phyloP scores from a whole-genome alignment of 805 yeast genomes.

The Wickerhamiella vanderwaltii region DNA sequence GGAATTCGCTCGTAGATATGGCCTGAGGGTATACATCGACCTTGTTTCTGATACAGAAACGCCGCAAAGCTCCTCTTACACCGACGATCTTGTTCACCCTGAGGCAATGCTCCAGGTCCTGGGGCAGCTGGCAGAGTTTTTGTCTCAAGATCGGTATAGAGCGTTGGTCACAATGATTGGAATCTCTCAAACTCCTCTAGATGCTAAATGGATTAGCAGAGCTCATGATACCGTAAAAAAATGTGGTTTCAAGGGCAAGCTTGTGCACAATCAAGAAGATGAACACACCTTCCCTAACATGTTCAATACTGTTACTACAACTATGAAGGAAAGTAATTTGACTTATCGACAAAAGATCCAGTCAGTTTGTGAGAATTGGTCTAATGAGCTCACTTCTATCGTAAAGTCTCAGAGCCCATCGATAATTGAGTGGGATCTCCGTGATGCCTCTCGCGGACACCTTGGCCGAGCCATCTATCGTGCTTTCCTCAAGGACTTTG shows the following conservation, averaged over 20 bases:
- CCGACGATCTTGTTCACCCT: no score
- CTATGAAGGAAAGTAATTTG: constrained; percentile 32
- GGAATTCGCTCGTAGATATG: constrained; percentile 51
- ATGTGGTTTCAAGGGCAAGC: constrained; percentile 42
- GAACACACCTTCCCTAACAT: no score
- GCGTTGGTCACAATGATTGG: constrained; percentile 52
- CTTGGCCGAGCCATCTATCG: constrained; percentile 45
- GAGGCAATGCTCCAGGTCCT: constrained; percentile 40
- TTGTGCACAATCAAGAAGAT: constrained; percentile 73
- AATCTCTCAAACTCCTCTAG: constrained; percentile 38
- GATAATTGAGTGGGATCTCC: constrained; percentile 19
- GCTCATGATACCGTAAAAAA: constrained; percentile 67
- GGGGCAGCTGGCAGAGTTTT: constrained; percentile 43
- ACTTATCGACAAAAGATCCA: constrained; percentile 72
- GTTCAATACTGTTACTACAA: background rate
- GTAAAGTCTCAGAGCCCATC: background rate
- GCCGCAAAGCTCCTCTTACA: no score
- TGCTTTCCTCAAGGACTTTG: constrained; percentile 45
- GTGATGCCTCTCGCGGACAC: constrained; percentile 29
- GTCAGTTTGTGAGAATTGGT: constrained; percentile 70
- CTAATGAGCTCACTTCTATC: constrained; percentile 24
- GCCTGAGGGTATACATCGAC: constrained; percentile 59
- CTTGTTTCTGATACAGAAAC: constrained; percentile 31
- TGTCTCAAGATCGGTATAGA: constrained; percentile 45
- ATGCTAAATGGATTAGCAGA: constrained; percentile 40